Percentiles rank a stretch among this genome's conserved stretches.
Evolutionary conservation across 768 basidiomycete species (phyloP).

Genomic region (Clitopilus passeckerianus): DNA sequence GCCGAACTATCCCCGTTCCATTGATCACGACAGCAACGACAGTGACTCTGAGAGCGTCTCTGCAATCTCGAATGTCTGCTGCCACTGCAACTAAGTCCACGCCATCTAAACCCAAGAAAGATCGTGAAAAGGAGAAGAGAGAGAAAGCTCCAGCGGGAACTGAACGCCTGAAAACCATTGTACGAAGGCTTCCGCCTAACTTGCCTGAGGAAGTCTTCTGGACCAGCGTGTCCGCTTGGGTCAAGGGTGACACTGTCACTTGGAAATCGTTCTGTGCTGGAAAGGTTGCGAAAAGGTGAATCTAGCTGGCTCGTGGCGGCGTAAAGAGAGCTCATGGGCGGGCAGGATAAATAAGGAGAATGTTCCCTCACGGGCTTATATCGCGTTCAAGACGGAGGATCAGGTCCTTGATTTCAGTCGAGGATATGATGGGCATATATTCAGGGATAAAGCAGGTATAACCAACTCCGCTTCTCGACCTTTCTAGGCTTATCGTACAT

Average conservation of each 20-base stretch:
- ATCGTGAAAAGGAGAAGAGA: conserved; percentile 30
- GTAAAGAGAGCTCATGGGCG: not conserved
- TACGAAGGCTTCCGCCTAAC: conserved; percentile 86
- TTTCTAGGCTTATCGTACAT: not conserved
- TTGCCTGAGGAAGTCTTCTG: conserved; percentile 92
- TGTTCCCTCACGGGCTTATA: conserved; percentile 84
- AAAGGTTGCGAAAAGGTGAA: conserved; percentile 66
- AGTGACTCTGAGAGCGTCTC: too few relatives aligned
- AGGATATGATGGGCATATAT: conserved; percentile 89
- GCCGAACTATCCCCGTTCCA: not conserved
- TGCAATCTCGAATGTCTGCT: conserved; percentile 12
- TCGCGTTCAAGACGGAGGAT: conserved; percentile 79
- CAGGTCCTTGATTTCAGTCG: conserved; percentile 68
- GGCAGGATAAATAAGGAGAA: conserved; percentile 79
- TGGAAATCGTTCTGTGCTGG: conserved; percentile 70
- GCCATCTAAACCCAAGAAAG: conserved; percentile 29
- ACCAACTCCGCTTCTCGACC: not conserved
- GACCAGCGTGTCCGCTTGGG: conserved; percentile 85
- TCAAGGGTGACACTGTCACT: conserved; percentile 60
- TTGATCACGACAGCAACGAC: too few relatives aligned
- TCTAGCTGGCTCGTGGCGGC: conserved; percentile 2
- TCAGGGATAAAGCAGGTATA: conserved; percentile 87
- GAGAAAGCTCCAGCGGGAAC: conserved; percentile 17
- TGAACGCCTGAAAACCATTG: conserved; percentile 80
- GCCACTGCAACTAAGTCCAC: conserved; percentile 15